Conservation (phyloP, 2,329 filamentous ascomycete species). For the Colletotrichum scovillei region DNA sequence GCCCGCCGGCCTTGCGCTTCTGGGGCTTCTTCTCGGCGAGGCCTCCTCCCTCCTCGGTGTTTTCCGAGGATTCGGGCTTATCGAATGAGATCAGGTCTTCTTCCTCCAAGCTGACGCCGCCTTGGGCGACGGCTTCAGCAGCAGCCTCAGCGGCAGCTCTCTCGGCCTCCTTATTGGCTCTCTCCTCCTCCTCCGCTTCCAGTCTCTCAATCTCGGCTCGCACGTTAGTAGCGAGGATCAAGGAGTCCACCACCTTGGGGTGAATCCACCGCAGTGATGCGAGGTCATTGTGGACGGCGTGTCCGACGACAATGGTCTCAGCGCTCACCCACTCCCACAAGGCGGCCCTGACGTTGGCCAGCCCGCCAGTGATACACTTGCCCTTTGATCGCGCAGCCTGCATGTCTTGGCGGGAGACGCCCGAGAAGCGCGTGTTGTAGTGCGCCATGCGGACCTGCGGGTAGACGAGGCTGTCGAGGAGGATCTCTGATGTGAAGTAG, state of each 20-base stretch:
- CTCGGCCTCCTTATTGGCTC: constrained; percentile 19
- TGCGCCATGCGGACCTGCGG: constrained; percentile 58
- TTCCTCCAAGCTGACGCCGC: not conserved
- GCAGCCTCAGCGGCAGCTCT: too few relatives aligned
- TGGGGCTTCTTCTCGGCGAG: constrained; percentile 34
- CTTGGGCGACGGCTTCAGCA: not conserved
- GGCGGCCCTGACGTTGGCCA: constrained; percentile 51
- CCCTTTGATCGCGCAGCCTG: constrained; percentile 44
- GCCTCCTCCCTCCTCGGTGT: constrained; percentile 14
- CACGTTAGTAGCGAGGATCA: constrained; percentile 45
- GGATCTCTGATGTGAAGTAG: constrained; percentile 58
- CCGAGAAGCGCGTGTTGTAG: constrained; percentile 62
- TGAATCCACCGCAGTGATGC: constrained; percentile 61
- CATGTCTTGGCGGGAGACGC: constrained; percentile 55
- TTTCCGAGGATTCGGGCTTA: not conserved
- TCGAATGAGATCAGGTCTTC: constrained; percentile 28
- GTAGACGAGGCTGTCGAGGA: constrained; percentile 63
- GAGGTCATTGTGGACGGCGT: constrained; percentile 56
- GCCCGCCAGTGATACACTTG: constrained; percentile 51
- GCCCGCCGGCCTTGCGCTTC: constrained; percentile 8
- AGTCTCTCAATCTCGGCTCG: constrained; percentile 29
- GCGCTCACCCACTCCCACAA: constrained; percentile 57
- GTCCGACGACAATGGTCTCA: constrained; percentile 60
- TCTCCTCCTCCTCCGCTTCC: constrained; percentile 31
- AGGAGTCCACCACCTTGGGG: constrained; percentile 55